Evolutionary conservation across 1,284 basidiomycete genomes (phyloP), one percentile per base, ranked within the genome.

Genomic region (Naganishia sp.): DNA sequence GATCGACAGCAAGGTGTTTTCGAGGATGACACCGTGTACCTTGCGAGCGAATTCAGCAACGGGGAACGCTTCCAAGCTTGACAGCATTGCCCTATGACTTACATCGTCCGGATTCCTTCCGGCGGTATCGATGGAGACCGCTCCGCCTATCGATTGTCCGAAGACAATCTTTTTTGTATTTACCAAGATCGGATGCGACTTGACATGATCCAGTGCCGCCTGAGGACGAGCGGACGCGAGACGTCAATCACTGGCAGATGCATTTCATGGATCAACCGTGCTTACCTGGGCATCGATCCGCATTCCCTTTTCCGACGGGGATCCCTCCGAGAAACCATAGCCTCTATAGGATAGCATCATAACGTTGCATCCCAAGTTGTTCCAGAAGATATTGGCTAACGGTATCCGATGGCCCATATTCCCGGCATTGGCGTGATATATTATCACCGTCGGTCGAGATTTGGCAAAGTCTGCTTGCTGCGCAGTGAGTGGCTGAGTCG

Each of bases 131-230:
- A 97, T 89, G 15, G 90, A 85, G 1, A 98, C 94, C 0, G 94
- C 94, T n/a, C 94, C 94, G 17, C 95, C 95, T 35, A 99, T 92
- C 7, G 90, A 94, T 78, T 98, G 95, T 0, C 95, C 94, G 73
- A 93, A 98, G 0, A 94, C 75, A 52, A 92, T 87, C 56, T 92
- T 83, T 17, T 85, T 84, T 1, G 90, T 90, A 62, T 84, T 80
- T 39, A 85, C 84, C 13, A 97, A 83, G 9, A 82, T 74, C 0
- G 88, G 85, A 76, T 96, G 87, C 0, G 85, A 82, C 1, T 82
- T 82, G 23, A 97, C 77, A 74, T 88, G 91, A 73, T 96, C 87
- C 51, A 98, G 85, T 0, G 83, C 82, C 0, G 84, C 81, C 76
- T 85, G 76, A 4, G 11, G 0, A 18, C 18, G 18, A 57, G 21